A percentile compares a stretch with the other conserved stretches of the same genome.
Evolutionary conservation across 371 early-diverging fungal genomes (phyloP).

Genomic region (Syncephalastrum racemosum): DNA sequence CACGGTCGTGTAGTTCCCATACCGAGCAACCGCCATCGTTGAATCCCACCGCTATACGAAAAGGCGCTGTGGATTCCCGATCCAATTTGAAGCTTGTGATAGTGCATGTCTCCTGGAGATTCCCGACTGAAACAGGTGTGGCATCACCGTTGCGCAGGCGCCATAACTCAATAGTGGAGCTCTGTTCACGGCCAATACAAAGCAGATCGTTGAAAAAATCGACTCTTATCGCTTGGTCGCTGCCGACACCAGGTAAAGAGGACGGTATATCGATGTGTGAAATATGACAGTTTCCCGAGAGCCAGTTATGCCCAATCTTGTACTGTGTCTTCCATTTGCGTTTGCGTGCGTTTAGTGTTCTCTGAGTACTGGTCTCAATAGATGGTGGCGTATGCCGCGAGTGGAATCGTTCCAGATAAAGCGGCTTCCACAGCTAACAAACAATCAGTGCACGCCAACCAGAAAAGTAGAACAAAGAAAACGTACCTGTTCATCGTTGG

Average conservation of each 20-base stretch:
- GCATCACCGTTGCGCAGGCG: conserved; percentile 5
- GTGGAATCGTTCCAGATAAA: conserved; percentile 36
- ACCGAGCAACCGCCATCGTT: conserved; percentile 43
- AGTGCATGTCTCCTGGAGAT: background rate
- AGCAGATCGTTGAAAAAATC: conserved; percentile 19
- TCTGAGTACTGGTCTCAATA: conserved; percentile 1
- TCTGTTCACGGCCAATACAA: conserved; percentile 1
- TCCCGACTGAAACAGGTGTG: conserved; percentile 6
- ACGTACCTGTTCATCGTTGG: conserved; percentile 49
- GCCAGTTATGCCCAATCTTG: conserved; percentile 46
- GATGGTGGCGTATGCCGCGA: background rate
- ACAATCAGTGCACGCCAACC: background rate
- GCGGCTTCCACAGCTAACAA: conserved; percentile 51
- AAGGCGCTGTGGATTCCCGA: background rate
- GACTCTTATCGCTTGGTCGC: background rate
- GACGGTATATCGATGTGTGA: conserved; percentile 8
- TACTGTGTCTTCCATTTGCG: conserved; percentile 45
- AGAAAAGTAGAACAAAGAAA: background rate
- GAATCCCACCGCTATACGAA: conserved; percentile 41
- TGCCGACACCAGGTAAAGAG: too few relatives aligned
- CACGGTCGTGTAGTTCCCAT: conserved; percentile 22
- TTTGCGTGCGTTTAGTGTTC: background rate
- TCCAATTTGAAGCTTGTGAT: conserved; percentile 30
- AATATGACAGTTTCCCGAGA: conserved; percentile 33
- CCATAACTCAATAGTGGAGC: conserved; percentile 21